phyloP scores from a whole-genome alignment of 768 basidiomycete genomes.

The Panaeolus papilionaceus region DNA sequence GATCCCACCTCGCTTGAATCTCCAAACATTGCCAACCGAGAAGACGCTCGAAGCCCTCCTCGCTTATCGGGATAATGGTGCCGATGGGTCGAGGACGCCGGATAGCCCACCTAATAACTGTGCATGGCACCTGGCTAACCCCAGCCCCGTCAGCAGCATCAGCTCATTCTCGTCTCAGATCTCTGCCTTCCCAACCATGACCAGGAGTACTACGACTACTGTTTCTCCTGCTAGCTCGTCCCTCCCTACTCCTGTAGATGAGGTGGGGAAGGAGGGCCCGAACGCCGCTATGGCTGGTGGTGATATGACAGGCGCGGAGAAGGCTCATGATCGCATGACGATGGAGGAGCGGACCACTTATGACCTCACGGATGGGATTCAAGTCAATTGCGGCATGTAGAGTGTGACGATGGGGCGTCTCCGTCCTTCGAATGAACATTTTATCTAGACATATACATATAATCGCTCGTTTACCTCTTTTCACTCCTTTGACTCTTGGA shows the following conservation, averaged over 20 bases:
- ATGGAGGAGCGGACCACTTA: constrained; percentile 2
- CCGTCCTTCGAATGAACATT: constrained; percentile 4
- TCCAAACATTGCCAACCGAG: constrained; percentile 33
- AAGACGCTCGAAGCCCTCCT: constrained; percentile 34
- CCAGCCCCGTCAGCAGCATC: constrained; percentile 32
- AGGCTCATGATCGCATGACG: background rate
- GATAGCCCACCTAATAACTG: constrained; percentile 30
- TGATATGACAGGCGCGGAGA: background rate
- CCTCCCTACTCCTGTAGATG: constrained; percentile 39
- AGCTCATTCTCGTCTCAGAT: constrained; percentile 29
- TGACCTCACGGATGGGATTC: constrained; percentile 7
- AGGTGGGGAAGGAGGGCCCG: constrained; percentile 16
- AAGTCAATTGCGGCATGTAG: constrained; percentile 4
- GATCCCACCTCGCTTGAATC: constrained; percentile 35
- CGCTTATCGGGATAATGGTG: constrained; percentile 31
- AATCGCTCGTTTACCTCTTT: background rate
- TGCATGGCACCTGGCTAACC: constrained; percentile 27
- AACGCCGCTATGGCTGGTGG: constrained; percentile 3
- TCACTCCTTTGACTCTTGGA: constrained; percentile 12
- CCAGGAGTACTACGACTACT: constrained; percentile 24
- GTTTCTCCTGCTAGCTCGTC: constrained; percentile 36
- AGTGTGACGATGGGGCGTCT: background rate
- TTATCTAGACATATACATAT: background rate
- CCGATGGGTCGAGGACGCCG: constrained; percentile 31
- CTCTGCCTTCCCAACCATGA: constrained; percentile 31